A percentile compares a stretch with the other conserved stretches of the same genome.
These are phyloP conservation scores for Penicillium olsonii DNA, from an alignment of 2,329 filamentous ascomycete genomes.

Conservation along the genomic window DNA sequence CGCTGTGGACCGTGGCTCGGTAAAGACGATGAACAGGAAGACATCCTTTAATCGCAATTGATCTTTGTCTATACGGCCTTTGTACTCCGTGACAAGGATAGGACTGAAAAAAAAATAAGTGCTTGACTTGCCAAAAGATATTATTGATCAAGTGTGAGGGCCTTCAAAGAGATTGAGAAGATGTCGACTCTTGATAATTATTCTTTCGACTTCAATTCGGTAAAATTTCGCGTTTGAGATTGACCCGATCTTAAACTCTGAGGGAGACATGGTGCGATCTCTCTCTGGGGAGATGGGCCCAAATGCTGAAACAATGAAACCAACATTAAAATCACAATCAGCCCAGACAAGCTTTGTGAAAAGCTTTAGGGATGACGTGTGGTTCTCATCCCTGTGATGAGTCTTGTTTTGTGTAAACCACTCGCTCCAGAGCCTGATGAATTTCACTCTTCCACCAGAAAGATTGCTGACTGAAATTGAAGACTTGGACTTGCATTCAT, in stretches of 20 bases:
- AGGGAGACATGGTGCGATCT: not conserved
- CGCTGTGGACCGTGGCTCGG: too few species aligned
- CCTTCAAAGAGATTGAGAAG: not conserved
- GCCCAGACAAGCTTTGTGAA: not conserved
- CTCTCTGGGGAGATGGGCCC: not conserved
- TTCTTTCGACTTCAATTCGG: not conserved
- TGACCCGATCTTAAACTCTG: not conserved
- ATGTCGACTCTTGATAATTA: not conserved
- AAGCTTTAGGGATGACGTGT: not conserved
- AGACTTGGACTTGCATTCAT: not conserved
- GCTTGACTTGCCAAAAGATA: too few species aligned
- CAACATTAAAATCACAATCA: not conserved
- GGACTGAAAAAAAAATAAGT: too few species aligned
- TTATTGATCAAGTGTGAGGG: too few species aligned
- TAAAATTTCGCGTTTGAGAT: not conserved
- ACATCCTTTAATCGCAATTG: too few species aligned
- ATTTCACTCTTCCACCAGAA: not conserved
- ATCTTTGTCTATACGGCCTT: too few species aligned
- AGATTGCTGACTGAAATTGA: not conserved
- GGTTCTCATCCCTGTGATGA: not conserved
- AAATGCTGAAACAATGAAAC: not conserved
- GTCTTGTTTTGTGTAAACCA: not conserved
- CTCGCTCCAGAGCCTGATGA: not conserved
- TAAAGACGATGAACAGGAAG: too few species aligned
- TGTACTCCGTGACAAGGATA: too few species aligned